A percentile compares a stretch with the other conserved stretches of the same genome.
phyloP scores from a whole-genome alignment of 371 early-diverging fungal genomes.

The Haplosporangium sp. region DNA sequence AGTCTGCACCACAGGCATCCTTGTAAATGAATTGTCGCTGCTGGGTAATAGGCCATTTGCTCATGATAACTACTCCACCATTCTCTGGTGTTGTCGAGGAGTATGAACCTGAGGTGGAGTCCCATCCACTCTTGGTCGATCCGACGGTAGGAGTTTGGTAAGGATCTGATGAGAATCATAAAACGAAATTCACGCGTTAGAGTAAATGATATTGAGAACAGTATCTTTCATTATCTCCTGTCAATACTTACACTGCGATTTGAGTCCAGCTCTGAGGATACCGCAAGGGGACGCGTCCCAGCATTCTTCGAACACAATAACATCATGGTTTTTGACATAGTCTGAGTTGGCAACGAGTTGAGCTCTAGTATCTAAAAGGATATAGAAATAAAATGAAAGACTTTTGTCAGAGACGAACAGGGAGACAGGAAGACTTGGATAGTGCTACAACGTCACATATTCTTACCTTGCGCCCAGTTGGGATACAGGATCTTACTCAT shows the following conservation, averaged over 20 bases:
- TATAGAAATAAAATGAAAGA: neutral
- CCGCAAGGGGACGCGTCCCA: conserved; percentile 30
- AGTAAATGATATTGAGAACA: no score
- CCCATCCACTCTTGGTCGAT: conserved; percentile 47
- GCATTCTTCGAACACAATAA: conserved; percentile 41
- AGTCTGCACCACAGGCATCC: conserved; percentile 46
- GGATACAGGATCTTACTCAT: conserved; percentile 37
- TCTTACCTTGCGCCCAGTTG: conserved; percentile 54
- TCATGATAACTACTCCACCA: conserved; percentile 43
- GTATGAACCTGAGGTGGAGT: conserved; percentile 47
- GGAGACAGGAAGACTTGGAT: no score
- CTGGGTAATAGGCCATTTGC: conserved; percentile 52
- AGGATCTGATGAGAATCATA: conserved; percentile 23
- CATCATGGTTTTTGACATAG: conserved; percentile 47
- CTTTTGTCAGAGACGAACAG: no score
- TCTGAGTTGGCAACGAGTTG: conserved; percentile 30
- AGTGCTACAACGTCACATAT: no score
- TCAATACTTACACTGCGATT: conserved; percentile 42
- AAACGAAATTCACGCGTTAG: neutral
- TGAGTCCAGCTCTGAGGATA: conserved; percentile 20
- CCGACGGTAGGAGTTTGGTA: conserved; percentile 44
- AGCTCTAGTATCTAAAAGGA: conserved; percentile 24
- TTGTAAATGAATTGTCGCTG: conserved; percentile 42
- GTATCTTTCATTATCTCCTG: neutral
- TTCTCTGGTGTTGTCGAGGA: conserved; percentile 28